Evolutionary conservation across 106 monocot species (phyloP).

Genomic region (Allium cepa): DNA sequence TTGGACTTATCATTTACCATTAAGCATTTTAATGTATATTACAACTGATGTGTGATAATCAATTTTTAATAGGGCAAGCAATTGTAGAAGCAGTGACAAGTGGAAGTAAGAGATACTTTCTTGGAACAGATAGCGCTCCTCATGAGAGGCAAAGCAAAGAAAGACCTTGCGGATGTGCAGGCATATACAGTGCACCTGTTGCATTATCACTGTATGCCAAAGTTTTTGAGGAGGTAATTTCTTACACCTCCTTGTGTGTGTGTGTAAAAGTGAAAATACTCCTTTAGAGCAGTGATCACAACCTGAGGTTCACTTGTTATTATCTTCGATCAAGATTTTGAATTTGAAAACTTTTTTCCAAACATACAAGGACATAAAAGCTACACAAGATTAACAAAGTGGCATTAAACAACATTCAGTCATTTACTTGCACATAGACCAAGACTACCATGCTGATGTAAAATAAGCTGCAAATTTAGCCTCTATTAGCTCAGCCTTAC

Average conservation of each 20-base stretch:
- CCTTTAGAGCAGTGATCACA: too few relatives aligned
- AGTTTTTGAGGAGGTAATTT: conserved; percentile 82
- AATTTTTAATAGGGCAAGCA: conserved; percentile 53
- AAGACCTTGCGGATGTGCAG: conserved; percentile 88
- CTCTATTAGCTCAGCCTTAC: too few relatives aligned
- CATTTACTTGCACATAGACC: not conserved
- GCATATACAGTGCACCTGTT: conserved; percentile 82
- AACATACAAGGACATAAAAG: not conserved
- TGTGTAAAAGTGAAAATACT: too few relatives aligned
- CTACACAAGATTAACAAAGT: not conserved
- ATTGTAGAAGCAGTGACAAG: conserved; percentile 89
- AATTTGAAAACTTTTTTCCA: too few relatives aligned
- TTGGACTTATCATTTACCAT: too few relatives aligned
- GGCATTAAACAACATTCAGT: not conserved
- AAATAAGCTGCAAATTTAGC: too few relatives aligned
- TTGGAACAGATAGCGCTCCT: conserved; percentile 95
- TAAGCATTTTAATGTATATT: too few relatives aligned
- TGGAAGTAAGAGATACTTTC: conserved; percentile 81
- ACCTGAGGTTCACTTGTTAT: too few relatives aligned
- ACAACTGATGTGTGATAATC: not conserved
- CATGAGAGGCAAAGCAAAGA: conserved; percentile 80
- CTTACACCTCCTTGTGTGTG: not conserved
- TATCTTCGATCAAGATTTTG: too few relatives aligned
- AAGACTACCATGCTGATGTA: too few relatives aligned
- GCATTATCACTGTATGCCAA: conserved; percentile 85